A percentile compares a stretch with the other conserved stretches of the same genome.
Evolutionary conservation across 1,139 yeast genomes (phyloP).

Genomic region (Pichia sp.): DNA sequence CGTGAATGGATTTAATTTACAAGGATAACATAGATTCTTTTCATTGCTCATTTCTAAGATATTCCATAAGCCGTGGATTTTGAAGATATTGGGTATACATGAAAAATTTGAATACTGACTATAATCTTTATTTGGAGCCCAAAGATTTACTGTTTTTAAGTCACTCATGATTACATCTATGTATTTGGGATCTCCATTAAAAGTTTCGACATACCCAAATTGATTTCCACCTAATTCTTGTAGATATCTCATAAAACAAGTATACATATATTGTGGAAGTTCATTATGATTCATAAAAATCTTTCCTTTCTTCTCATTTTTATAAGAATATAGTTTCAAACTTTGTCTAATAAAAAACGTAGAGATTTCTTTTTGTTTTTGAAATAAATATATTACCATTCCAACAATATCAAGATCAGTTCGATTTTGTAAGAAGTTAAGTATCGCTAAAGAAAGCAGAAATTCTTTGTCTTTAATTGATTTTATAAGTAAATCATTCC

Average conservation of each 20-base stretch:
- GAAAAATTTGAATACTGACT: background rate
- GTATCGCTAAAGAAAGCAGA: conserved; percentile 4
- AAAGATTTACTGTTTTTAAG: background rate
- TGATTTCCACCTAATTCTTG: background rate
- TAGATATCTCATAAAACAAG: background rate
- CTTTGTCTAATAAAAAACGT: conserved; percentile 4
- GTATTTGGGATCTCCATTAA: background rate
- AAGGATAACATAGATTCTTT: background rate
- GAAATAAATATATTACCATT: background rate
- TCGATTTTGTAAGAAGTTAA: background rate
- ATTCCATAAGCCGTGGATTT: background rate
- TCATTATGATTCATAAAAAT: background rate
- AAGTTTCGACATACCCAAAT: background rate
- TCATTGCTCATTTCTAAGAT: background rate
- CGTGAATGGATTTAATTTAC: background rate
- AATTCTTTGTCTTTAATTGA: background rate
- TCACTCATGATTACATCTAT: background rate
- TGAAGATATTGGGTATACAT: background rate
- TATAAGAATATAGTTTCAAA: background rate
- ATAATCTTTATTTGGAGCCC: background rate
- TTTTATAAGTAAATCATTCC: conserved; percentile 1
- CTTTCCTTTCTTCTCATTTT: background rate
- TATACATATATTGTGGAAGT: background rate
- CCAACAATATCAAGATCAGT: background rate
- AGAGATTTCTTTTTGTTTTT: background rate